Percentiles rank a stretch among this genome's conserved stretches.
phyloP scores from a whole-genome alignment of 148 eudicot species.

The Rhododendron ovatum region DNA sequence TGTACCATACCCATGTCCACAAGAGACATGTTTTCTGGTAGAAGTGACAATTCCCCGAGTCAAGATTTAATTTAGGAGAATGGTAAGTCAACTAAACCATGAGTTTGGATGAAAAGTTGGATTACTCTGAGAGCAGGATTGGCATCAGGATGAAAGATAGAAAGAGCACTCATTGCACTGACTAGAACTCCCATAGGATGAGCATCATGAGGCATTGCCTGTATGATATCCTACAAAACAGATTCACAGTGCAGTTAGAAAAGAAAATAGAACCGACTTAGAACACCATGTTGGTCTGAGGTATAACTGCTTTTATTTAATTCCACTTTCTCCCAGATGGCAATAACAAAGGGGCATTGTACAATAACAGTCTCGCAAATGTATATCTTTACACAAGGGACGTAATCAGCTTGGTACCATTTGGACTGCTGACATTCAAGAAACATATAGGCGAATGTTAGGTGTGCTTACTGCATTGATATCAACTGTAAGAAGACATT shows the following conservation, averaged over 20 bases:
- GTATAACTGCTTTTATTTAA: not conserved
- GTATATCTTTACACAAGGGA: not conserved
- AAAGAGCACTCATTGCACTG: conserved; percentile 95
- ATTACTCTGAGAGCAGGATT: conserved; percentile 98
- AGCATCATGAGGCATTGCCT: conserved; percentile 97
- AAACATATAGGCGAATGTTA: not conserved
- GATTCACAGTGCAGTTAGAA: not conserved
- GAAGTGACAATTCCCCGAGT: not conserved
- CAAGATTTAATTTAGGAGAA: not conserved
- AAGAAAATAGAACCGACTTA: not conserved
- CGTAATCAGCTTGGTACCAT: not conserved
- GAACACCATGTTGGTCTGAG: not conserved
- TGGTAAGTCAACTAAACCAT: not conserved
- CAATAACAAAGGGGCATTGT: not conserved
- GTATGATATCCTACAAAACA: conserved; percentile 81
- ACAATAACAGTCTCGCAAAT: not conserved
- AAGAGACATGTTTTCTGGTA: not conserved
- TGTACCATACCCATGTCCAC: not conserved
- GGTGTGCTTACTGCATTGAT: not conserved
- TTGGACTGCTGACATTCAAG: not conserved
- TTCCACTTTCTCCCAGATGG: not conserved
- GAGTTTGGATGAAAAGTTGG: not conserved
- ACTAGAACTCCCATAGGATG: conserved; percentile 99
- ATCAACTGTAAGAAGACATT: not conserved
- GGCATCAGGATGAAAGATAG: conserved; percentile 96